phyloP scores from a whole-genome alignment of 2,329 filamentous ascomycete genomes.

The Fusarium sp. region DNA sequence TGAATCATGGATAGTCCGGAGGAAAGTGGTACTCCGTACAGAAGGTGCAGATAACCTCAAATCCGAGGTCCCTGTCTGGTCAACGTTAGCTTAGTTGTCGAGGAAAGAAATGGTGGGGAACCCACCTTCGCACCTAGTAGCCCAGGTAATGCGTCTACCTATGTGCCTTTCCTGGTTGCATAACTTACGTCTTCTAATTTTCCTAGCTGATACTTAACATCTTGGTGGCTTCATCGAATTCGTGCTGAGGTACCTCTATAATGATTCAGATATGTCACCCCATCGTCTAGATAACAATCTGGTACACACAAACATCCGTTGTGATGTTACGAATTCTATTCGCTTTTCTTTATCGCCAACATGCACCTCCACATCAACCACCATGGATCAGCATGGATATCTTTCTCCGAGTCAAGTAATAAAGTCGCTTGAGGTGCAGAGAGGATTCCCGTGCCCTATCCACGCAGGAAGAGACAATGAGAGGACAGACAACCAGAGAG shows the following conservation, averaged over 20 bases:
- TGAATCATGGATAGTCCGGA: neutral
- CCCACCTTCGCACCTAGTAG: neutral
- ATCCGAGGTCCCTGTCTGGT: slow-evolving; percentile 15
- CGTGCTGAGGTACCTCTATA: neutral
- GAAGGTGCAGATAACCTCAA: slow-evolving; percentile 28
- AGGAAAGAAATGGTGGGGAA: slow-evolving; percentile 16
- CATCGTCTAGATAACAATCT: neutral
- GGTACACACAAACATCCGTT: neutral
- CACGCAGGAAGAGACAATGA: slow-evolving; percentile 25
- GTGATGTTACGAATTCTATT: slow-evolving; percentile 1
- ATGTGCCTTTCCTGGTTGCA: neutral
- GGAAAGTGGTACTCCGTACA: slow-evolving; percentile 1
- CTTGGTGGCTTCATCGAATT: slow-evolving; percentile 9
- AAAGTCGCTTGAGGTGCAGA: slow-evolving; percentile 24
- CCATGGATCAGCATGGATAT: slow-evolving; percentile 10
- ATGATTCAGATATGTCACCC: slow-evolving; percentile 1
- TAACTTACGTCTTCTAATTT: neutral
- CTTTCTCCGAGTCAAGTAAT: slow-evolving; percentile 25
- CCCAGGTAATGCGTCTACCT: neutral
- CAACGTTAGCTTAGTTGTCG: slow-evolving; percentile 24
- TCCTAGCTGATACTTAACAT: slow-evolving; percentile 11
- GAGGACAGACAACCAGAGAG: neutral
- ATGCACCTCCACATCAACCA: slow-evolving; percentile 14
- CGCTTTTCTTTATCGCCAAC: neutral
- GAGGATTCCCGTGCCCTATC: slow-evolving; percentile 31